These are phyloP conservation scores for Thermothielavioides terrestris DNA, from an alignment of 495 filamentous ascomycete genomes.

Conservation along the genomic window DNA sequence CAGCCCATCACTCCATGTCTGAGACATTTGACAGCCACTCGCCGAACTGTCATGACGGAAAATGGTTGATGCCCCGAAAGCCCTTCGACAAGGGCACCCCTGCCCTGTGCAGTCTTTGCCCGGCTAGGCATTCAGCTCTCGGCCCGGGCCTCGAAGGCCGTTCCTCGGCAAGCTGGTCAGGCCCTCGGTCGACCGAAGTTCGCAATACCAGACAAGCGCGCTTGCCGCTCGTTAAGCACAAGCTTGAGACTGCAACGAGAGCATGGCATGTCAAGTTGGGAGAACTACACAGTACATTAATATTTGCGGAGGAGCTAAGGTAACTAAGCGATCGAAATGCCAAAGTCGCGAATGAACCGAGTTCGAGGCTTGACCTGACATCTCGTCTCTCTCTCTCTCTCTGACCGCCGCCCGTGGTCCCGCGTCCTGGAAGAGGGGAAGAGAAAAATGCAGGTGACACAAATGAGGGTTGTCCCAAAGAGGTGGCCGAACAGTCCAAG, in stretches of 20 bases:
- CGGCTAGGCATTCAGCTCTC: neutral
- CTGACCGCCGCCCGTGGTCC: no score
- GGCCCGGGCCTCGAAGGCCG: neutral
- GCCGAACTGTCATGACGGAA: slow-evolving; percentile 6
- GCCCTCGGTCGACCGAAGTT: neutral
- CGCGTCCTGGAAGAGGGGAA: neutral
- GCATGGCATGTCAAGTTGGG: neutral
- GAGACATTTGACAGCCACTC: slow-evolving; percentile 10
- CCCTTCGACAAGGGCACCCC: slow-evolving; percentile 3
- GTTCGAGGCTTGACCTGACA: no score
- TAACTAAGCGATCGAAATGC: no score
- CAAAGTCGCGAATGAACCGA: no score
- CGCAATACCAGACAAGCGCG: slow-evolving; percentile 4
- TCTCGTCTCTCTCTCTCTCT: no score
- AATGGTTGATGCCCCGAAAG: slow-evolving; percentile 1
- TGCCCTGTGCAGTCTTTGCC: neutral
- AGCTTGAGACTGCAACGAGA: neutral
- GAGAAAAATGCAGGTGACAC: neutral
- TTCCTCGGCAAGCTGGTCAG: neutral
- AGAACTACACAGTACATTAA: slow-evolving; percentile 2
- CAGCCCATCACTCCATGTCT: slow-evolving; percentile 4
- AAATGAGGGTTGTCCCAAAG: neutral
- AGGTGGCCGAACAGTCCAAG: neutral
- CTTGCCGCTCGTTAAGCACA: neutral
- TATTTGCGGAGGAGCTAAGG: neutral